These are phyloP conservation scores for Stachybotrys chartarum DNA, from an alignment of 2,329 filamentous ascomycete species.

Conservation along the genomic window DNA sequence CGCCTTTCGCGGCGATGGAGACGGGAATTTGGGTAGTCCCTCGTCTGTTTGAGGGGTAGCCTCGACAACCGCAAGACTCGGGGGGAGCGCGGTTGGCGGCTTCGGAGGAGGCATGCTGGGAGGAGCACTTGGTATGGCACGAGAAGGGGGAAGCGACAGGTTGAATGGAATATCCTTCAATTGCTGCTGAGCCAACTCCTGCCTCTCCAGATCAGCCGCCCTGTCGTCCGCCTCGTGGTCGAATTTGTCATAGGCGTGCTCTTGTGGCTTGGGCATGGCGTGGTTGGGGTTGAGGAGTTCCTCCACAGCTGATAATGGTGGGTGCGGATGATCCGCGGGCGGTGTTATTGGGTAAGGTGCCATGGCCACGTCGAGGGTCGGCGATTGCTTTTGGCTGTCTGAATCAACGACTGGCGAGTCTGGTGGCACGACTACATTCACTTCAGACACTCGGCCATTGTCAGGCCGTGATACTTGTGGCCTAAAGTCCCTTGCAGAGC, in stretches of 20 bases:
- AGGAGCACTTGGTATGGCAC: conserved; percentile 45
- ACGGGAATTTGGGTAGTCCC: conserved; percentile 43
- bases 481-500: conserved; percentile 5
- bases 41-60: conserved; percentile 37
- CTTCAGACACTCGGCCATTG: conserved; percentile 2
- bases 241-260: conserved; percentile 51
- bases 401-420: conserved; percentile 44
- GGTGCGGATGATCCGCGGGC: conserved; percentile 42
- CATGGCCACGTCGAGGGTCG: conserved; percentile 46
- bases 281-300: conserved; percentile 50
- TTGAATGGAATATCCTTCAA: conserved; percentile 43
- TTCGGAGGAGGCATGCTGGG: conserved; percentile 46
- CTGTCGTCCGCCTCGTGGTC: conserved; percentile 48
- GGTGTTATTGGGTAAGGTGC: conserved; percentile 61
- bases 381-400: conserved; percentile 46
- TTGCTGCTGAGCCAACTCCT: conserved; percentile 33
- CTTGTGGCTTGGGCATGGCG: conserved; percentile 53
- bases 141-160: conserved; percentile 46
- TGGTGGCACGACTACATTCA: conserved; percentile 19
- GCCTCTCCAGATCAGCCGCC: conserved; percentile 36
- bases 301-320: conserved; percentile 33
- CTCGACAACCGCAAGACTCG: conserved; percentile 29
- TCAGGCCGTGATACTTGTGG: background rate
- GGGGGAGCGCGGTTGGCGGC: conserved; percentile 21
- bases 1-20: conserved; percentile 65